Conservation (phyloP, 1,284 basidiomycete genomes). For the Trametes sp. region DNA sequence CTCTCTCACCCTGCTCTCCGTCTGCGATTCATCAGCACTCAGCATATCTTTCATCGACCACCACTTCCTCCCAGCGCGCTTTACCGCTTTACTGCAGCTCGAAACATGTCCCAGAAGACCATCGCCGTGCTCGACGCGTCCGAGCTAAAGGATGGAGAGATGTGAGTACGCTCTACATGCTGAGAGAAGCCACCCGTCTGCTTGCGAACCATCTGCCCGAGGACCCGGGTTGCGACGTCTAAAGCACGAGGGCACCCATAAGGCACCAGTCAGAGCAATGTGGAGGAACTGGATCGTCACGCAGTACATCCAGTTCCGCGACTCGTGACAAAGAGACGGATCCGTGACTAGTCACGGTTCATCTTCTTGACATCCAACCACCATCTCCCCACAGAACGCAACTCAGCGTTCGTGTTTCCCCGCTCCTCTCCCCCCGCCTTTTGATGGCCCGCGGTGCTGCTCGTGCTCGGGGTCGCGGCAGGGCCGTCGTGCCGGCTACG, state of each 20-base stretch:
- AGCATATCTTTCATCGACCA: slow-evolving; percentile 19
- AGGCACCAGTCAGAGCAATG: no score
- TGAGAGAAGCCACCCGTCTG: background rate
- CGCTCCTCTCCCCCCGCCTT: no score
- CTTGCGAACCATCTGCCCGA: background rate
- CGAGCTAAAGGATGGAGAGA: slow-evolving; percentile 81
- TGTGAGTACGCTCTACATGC: slow-evolving; percentile 52
- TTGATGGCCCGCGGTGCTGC: no score
- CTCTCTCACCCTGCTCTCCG: slow-evolving; percentile 25
- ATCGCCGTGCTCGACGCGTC: slow-evolving; percentile 69
- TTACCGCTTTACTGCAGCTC: slow-evolving; percentile 4
- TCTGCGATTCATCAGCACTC: slow-evolving; percentile 21
- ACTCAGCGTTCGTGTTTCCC: no score
- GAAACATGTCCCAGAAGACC: slow-evolving; percentile 56
- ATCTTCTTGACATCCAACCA: no score
- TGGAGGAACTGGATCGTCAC: no score
- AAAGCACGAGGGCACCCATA: background rate
- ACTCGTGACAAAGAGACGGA: no score
- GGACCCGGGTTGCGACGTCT: background rate
- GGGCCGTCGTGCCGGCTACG: no score
- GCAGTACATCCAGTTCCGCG: no score
- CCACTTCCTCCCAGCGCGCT: slow-evolving; percentile 4
- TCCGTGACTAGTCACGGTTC: no score
- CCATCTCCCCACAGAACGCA: no score
- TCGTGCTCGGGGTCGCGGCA: no score